Base-by-base conservation (phyloP, 2,329 filamentous ascomycete genomes). In the Cytospora schulzeri region DNA sequence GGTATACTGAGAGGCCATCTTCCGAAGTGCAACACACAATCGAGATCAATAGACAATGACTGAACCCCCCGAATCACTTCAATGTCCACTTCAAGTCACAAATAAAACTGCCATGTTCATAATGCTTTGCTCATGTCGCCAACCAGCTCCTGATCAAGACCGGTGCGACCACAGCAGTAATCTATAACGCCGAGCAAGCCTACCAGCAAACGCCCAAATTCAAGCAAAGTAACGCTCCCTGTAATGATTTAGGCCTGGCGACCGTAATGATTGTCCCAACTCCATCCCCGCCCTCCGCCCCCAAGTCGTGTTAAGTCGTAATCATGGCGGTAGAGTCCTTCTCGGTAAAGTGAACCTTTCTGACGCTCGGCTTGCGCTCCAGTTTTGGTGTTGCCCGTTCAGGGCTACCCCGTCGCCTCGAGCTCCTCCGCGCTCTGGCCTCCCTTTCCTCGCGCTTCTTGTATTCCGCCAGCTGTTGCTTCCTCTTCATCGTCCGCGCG, bases 401-500 rank as follows among this genome's bases (percentile, higher is more conserved):
- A 67, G 70, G 12, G 70, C 71, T 76, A 11, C 75, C 74, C 65
- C 80, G 77, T 53, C 86, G 78, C 56, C 81, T 79, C 71, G 83
- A 80, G 68, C 76, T 88, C 63, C 87, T 79, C 68, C 76, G 78
- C 0, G 83, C 82, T 57, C 87, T 78, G 4, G 86, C 86, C 63
- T 90, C 85, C 56, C 78, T 80, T 70, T 86, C 85, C 70, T 89
- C 85, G 26, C 87, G 80, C 69, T 82, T 85, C 68, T 78, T 81
- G 72, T 89, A 90, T 54, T 87, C 86, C 12, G 81, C 82, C 70
- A 90, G 80, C 73, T 89, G 87, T 73, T 86, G 82, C 63, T 80
- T 80, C 50, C 87, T 79, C 71, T 83, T 86, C 74, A 84, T 79
- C 2, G 81, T 77, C 22, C 87, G 80, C 5, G 83, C 81, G 63